These are phyloP conservation scores for Camelina sativa DNA, from an alignment of 345 rosid species.

Conservation along the genomic window DNA sequence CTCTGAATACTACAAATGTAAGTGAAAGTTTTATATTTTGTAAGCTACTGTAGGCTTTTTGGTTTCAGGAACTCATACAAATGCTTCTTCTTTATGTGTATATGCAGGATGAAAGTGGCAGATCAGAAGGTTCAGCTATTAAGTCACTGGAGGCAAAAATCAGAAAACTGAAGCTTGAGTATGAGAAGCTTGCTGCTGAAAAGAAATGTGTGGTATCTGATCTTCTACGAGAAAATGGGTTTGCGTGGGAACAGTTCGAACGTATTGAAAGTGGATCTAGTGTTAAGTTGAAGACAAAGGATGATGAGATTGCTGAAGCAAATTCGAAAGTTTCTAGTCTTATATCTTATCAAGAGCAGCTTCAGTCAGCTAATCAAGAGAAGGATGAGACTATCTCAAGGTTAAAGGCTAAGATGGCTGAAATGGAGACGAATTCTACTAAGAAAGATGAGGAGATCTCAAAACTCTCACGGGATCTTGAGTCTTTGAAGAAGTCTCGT, in stretches of 20 bases:
- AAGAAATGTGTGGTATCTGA: conserved; percentile 59
- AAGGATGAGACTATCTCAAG: conserved; percentile 65
- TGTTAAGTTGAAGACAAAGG: conserved; percentile 59
- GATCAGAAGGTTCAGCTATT: conserved; percentile 33
- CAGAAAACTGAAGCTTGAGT: conserved; percentile 58
- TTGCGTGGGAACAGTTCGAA: conserved; percentile 76
- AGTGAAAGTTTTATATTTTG: conserved; percentile 15
- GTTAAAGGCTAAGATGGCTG: conserved; percentile 53
- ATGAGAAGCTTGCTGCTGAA: conserved; percentile 61
- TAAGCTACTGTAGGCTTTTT: background rate
- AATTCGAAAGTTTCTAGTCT: conserved; percentile 61
- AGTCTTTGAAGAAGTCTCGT: conserved; percentile 54
- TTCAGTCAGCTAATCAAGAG: conserved; percentile 58
- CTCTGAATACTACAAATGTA: conserved; percentile 52
- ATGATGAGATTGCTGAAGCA: conserved; percentile 58
- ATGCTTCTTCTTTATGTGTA: background rate
- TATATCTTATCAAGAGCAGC: conserved; percentile 59
- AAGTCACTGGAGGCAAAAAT: conserved; percentile 49
- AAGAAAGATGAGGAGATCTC: conserved; percentile 54
- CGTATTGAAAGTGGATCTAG: conserved; percentile 55
- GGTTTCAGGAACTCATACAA: background rate
- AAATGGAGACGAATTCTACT: conserved; percentile 55
- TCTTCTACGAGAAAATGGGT: conserved; percentile 64
- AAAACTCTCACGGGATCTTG: conserved; percentile 58
- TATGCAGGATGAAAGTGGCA: conserved; percentile 25